These are phyloP conservation scores for Ophiorrhiza pumila DNA, from an alignment of 257 asterid species.

Conservation along the genomic window DNA sequence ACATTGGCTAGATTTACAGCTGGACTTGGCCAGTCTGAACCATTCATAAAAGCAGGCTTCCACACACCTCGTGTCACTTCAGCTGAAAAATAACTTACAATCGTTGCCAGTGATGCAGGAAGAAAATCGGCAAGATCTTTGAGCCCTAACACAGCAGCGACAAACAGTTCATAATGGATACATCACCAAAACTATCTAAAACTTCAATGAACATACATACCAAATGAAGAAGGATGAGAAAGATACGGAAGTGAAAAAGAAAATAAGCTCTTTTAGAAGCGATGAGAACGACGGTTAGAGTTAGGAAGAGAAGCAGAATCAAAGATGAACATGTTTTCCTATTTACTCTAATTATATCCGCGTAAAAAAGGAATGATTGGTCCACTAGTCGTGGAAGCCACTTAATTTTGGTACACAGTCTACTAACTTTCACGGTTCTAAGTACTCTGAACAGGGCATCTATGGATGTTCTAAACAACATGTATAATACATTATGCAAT, in stretches of 20 bases:
- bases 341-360: background rate
- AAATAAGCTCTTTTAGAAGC: background rate
- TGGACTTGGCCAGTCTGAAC: slow-evolving; percentile 99
- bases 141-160: slow-evolving; percentile 62
- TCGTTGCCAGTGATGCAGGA: slow-evolving; percentile 93
- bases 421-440: background rate
- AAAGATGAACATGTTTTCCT: background rate
- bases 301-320: background rate
- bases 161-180: slow-evolving; percentile 5
- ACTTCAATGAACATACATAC: background rate
- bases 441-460: background rate
- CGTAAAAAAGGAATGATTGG: background rate
- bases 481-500: background rate
- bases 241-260: background rate
- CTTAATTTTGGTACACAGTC: background rate
- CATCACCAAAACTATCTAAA: slow-evolving; percentile 5
- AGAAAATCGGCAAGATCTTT: slow-evolving; percentile 97
- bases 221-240: background rate
- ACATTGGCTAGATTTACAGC: slow-evolving; percentile 76
- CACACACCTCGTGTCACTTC: slow-evolving; percentile 96
- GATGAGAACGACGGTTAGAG: background rate
- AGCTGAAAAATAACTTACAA: slow-evolving; percentile 87
- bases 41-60: slow-evolving; percentile 96
- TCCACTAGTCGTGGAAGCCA: background rate
- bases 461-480: background rate